Percentiles rank a stretch among this genome's conserved stretches.
Conservation (phyloP, 805 yeast genomes). For the Ogataea salicorniae region DNA sequence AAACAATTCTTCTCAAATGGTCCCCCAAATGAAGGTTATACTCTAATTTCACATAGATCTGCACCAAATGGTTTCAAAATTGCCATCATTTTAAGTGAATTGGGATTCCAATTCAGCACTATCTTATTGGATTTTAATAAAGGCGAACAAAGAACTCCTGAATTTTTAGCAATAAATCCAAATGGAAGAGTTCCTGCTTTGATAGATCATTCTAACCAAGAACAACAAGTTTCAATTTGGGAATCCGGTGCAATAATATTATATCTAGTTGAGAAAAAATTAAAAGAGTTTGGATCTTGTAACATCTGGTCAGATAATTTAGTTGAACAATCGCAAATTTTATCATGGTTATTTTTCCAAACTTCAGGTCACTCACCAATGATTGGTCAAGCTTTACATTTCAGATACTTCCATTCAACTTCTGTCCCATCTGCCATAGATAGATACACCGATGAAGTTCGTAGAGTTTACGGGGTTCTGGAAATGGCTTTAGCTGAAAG, state of each 20-base stretch:
- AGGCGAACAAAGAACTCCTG: slow-evolving; percentile 92
- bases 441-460: slow-evolving; percentile 85
- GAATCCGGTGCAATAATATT: slow-evolving; percentile 90
- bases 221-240: slow-evolving; percentile 79
- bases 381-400: slow-evolving; percentile 96
- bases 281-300: slow-evolving; percentile 60
- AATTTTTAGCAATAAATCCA: slow-evolving; percentile 89
- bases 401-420: slow-evolving; percentile 82
- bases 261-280: slow-evolving; percentile 67
- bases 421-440: slow-evolving; percentile 86
- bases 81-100: slow-evolving; percentile 81
- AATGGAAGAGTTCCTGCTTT: slow-evolving; percentile 94
- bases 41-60: slow-evolving; percentile 75
- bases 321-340: slow-evolving; percentile 77
- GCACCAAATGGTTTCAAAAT: slow-evolving; percentile 97
- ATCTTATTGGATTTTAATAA: slow-evolving; percentile 79
- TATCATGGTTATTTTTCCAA: slow-evolving; percentile 89
- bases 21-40: slow-evolving; percentile 73
- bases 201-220: slow-evolving; percentile 68
- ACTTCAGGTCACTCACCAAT: slow-evolving; percentile 98
- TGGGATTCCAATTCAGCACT: slow-evolving; percentile 73
- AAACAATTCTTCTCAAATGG: slow-evolving; percentile 59
- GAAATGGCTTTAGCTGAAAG: slow-evolving; percentile 94
- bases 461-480: slow-evolving; percentile 88
- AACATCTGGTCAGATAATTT: slow-evolving; percentile 76